phyloP scores from a whole-genome alignment of 768 basidiomycete genomes.

The Symmetrospora coprosmae region DNA sequence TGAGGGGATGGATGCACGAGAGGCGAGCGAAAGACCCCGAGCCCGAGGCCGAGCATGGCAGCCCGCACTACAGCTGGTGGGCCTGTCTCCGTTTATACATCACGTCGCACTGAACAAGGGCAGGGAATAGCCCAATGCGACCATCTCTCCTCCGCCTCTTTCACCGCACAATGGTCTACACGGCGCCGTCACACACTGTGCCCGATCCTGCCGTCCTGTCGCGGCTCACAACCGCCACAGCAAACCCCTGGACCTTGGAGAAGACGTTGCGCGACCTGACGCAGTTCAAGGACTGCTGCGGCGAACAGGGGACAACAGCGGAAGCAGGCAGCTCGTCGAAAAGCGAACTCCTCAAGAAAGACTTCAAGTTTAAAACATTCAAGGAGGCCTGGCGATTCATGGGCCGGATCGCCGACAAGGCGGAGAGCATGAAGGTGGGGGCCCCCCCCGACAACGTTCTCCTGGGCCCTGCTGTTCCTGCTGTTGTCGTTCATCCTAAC shows the following conservation, averaged over 20 bases:
- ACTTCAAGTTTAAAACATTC: slow-evolving; percentile 19
- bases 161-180: not conserved
- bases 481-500: too few species aligned
- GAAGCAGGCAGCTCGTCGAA: too few species aligned
- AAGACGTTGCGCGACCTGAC: not conserved
- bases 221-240: not conserved
- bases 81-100: too few species aligned
- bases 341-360: slow-evolving; percentile 6
- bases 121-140: too few species aligned
- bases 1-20: too few species aligned
- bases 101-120: too few species aligned
- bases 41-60: not conserved
- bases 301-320: too few species aligned
- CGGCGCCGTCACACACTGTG: not conserved
- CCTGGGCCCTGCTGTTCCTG: too few species aligned
- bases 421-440: not conserved
- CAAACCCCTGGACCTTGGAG: not conserved
- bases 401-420: slow-evolving; percentile 7
- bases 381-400: slow-evolving; percentile 13
- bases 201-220: not conserved
- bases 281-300: slow-evolving; percentile 1
- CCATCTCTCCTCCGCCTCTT: not conserved
- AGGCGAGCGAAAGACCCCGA: too few species aligned
- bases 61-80: not conserved
- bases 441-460: too few species aligned